Conservation (phyloP, 495 filamentous ascomycete genomes). For the Rostrohypoxylon terebratum region DNA sequence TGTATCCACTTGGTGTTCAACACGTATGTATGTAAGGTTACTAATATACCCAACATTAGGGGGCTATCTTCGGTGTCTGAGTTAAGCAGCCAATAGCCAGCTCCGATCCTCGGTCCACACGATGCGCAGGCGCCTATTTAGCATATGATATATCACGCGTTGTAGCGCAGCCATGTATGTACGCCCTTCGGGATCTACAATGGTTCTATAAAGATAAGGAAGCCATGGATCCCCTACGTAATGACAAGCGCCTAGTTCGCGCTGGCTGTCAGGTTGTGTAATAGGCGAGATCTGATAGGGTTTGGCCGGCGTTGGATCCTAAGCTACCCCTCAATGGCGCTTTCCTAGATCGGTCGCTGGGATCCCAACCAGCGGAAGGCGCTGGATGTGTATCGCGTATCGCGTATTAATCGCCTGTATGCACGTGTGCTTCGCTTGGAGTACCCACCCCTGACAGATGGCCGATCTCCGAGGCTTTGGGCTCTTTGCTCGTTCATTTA, state of each 20-base stretch:
- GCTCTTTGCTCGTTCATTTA: background rate
- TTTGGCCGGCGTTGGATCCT: background rate
- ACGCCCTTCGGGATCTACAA: background rate
- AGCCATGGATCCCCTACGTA: background rate
- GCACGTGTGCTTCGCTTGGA: background rate
- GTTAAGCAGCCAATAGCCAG: background rate
- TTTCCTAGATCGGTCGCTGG: slow-evolving; percentile 4
- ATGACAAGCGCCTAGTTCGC: background rate
- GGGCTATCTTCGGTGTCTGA: background rate
- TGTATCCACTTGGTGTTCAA: background rate
- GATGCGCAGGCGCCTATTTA: background rate
- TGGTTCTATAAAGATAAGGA: background rate
- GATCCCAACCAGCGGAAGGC: background rate
- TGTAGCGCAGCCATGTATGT: slow-evolving; percentile 3
- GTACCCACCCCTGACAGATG: background rate
- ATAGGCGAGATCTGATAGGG: slow-evolving; percentile 6
- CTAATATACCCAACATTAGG: background rate
- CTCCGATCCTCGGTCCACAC: background rate
- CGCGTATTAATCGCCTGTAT: background rate
- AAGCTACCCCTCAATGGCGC: slow-evolving; percentile 9
- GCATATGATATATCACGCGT: slow-evolving; percentile 1
- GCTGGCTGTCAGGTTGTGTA: background rate
- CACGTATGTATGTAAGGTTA: background rate
- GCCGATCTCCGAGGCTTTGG: background rate
- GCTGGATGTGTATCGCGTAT: background rate